A percentile compares a stretch with the other conserved stretches of the same genome.
phyloP scores from a whole-genome alignment of 2,329 filamentous ascomycete genomes.

The Exophiala oligosperma region DNA sequence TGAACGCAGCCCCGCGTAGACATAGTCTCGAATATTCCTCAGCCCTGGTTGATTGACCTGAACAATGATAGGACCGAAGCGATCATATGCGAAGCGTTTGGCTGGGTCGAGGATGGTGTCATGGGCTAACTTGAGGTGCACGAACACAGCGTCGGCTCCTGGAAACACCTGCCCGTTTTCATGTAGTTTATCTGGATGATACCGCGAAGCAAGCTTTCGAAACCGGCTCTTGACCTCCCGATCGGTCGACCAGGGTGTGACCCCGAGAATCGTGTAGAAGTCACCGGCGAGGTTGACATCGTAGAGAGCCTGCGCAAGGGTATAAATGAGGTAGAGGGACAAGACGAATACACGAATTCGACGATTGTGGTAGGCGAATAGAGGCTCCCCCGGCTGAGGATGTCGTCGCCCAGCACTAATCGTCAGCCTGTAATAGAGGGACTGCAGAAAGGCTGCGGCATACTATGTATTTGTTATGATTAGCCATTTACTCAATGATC shows the following conservation, averaged over 20 bases:
- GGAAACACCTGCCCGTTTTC: constrained; percentile 31
- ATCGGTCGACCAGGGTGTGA: constrained; percentile 66
- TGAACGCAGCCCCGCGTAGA: constrained; percentile 63
- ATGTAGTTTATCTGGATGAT: constrained; percentile 81
- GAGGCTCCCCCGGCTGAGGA: constrained; percentile 66
- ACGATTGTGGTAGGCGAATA: constrained; percentile 72
- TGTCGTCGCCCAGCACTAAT: constrained; percentile 87
- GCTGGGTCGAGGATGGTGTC: constrained; percentile 78
- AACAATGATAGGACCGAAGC: constrained; percentile 74
- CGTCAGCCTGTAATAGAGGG: constrained; percentile 80
- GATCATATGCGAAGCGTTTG: constrained; percentile 83
- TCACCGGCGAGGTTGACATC: constrained; percentile 69
- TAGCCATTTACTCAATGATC: background rate
- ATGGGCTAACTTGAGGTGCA: constrained; percentile 78
- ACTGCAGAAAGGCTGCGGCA: constrained; percentile 74
- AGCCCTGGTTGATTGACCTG: constrained; percentile 50
- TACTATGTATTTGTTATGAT: constrained; percentile 53
- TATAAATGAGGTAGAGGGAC: constrained; percentile 81
- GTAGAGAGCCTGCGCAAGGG: constrained; percentile 87
- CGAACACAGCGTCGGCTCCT: constrained; percentile 57
- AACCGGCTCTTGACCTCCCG: constrained; percentile 81
- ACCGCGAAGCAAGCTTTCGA: constrained; percentile 66
- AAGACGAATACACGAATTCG: constrained; percentile 83
- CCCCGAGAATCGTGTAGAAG: constrained; percentile 76
- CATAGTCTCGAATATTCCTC: constrained; percentile 68